These are phyloP conservation scores for Cutaneotrichosporon sp. DNA, from an alignment of 1,284 basidiomycete genomes.

Conservation along the genomic window DNA sequence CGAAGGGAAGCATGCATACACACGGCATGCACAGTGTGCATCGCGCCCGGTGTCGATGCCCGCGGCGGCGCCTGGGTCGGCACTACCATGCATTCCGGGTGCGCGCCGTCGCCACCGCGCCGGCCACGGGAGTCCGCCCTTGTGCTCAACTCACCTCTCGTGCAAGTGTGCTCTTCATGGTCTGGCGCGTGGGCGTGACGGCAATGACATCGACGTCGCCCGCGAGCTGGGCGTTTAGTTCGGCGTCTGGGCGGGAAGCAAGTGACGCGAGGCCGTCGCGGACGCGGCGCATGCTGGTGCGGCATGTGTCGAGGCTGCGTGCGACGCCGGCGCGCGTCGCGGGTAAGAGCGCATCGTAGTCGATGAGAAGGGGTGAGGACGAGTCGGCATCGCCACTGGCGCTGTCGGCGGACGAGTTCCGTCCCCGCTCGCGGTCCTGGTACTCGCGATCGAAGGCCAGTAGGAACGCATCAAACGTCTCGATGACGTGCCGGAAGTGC, in stretches of 20 bases:
- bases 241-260: conserved; percentile 11
- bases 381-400: not conserved
- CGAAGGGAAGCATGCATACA: too few relatives aligned
- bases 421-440: not conserved
- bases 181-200: conserved; percentile 37
- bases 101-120: too few relatives aligned
- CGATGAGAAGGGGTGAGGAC: conserved; percentile 19
- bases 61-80: too few relatives aligned
- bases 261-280: conserved; percentile 24
- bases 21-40: too few relatives aligned
- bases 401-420: too few relatives aligned
- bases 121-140: too few relatives aligned
- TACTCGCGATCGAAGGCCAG: conserved; percentile 7
- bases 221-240: conserved; percentile 24
- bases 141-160: conserved; percentile 31
- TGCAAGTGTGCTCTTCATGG: conserved; percentile 35
- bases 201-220: conserved; percentile 31
- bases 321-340: conserved; percentile 24
- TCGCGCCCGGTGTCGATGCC: too few relatives aligned
- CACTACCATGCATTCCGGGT: too few relatives aligned
- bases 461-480: conserved; percentile 39
- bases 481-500: conserved; percentile 44
- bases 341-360: conserved; percentile 39
- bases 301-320: conserved; percentile 23
- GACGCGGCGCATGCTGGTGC: conserved; percentile 22